These are phyloP conservation scores for Lumnitzera racemosa DNA, from an alignment of 345 rosid genomes.

Conservation along the genomic window DNA sequence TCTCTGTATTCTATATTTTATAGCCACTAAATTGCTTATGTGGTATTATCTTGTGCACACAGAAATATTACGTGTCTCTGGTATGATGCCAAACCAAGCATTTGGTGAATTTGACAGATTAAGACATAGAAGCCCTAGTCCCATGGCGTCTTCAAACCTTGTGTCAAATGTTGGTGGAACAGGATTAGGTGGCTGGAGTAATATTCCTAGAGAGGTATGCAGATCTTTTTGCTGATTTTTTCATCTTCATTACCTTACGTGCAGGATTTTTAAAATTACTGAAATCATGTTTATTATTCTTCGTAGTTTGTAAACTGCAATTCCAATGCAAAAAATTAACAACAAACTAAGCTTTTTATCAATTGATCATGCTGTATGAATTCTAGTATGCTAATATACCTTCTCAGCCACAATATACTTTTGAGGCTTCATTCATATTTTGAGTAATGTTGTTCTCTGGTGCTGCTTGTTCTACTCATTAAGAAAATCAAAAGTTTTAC, in stretches of 20 bases:
- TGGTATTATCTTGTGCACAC: conserved; percentile 21
- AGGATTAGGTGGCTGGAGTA: conserved; percentile 75
- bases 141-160: conserved; percentile 90
- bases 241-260: not conserved
- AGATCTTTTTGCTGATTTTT: not conserved
- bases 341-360: too few relatives aligned
- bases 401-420: too few relatives aligned
- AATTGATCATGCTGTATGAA: too few relatives aligned
- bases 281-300: too few relatives aligned
- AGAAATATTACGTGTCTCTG: conserved; percentile 81
- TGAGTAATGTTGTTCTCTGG: too few relatives aligned
- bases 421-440: too few relatives aligned
- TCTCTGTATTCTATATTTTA: not conserved
- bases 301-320: too few relatives aligned
- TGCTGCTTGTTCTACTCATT: too few relatives aligned
- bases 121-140: conserved; percentile 93
- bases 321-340: too few relatives aligned
- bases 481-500: too few relatives aligned
- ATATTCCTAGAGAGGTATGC: conserved; percentile 67
- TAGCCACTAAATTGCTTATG: conserved; percentile 8
- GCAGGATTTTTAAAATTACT: too few relatives aligned
- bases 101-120: conserved; percentile 75
- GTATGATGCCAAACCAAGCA: conserved; percentile 86
- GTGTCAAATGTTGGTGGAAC: conserved; percentile 62
- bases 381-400: too few relatives aligned